Conservation (phyloP, 2,329 filamentous ascomycete genomes). For the Tolypocladium nubicola region DNA sequence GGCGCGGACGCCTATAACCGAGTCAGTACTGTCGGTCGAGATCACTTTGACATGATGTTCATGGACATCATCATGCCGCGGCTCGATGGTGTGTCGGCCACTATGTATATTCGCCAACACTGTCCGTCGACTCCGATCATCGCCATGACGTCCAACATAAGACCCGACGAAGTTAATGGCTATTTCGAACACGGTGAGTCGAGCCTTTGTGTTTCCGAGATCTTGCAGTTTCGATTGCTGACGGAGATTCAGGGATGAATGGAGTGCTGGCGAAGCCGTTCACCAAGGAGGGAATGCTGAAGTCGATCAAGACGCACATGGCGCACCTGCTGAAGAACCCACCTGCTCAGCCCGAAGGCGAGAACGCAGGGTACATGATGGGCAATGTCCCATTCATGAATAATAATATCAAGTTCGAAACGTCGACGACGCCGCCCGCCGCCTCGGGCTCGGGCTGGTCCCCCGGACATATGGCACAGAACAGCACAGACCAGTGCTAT, state of each 20-base stretch:
- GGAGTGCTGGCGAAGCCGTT: conserved; percentile 96
- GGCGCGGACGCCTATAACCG: conserved; percentile 88
- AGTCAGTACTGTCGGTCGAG: conserved; percentile 42
- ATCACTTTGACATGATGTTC: conserved; percentile 57
- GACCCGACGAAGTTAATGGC: conserved; percentile 90
- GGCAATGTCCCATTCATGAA: conserved; percentile 23
- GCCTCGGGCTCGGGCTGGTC: conserved; percentile 38
- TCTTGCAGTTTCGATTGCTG: background rate
- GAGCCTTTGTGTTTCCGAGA: background rate
- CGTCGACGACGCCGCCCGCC: conserved; percentile 42
- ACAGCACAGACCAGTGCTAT: conserved; percentile 34
- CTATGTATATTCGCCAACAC: conserved; percentile 83
- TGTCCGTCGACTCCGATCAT: conserved; percentile 78
- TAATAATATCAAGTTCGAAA: conserved; percentile 37
- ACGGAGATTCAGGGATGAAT: conserved; percentile 65
- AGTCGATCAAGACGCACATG: conserved; percentile 81
- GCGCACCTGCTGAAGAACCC: conserved; percentile 68
- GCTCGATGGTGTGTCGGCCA: conserved; percentile 88
- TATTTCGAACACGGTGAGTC: conserved; percentile 89
- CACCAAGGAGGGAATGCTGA: conserved; percentile 75
- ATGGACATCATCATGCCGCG: conserved; percentile 98
- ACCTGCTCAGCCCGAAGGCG: conserved; percentile 29
- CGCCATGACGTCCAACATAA: conserved; percentile 97
- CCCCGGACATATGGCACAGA: conserved; percentile 39
- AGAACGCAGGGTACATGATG: conserved; percentile 20